Evolutionary conservation across 352 stramenopile genomes (phyloP), one percentile per base, ranked within the genome.

Genomic region (Pythium sukuiense): DNA sequence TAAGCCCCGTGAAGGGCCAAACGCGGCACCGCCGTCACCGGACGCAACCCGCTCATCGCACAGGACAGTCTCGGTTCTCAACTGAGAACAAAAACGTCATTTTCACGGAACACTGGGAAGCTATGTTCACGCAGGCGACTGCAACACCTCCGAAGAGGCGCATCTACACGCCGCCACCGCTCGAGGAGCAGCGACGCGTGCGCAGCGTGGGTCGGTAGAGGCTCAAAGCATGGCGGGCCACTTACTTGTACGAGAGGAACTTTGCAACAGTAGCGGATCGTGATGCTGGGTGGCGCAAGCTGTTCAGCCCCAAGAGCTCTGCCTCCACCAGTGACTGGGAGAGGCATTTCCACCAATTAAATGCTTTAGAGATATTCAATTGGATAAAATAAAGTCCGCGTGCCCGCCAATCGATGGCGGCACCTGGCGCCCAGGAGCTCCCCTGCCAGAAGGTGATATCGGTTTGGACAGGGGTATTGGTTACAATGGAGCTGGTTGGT

Each of bases 51-150:
- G 72, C 79, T 79, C 65, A 79, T 84, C 72, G 74, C 76, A 84
- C 87, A 95, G 85, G 84, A 95, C 85, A 93, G 84, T 95, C 85
- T 95, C 87, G 84, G 84, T 95, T 90, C 88, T 95, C 78, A 78
- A 83, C 52, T 81, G 78, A 84, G 75, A 80, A 91, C 73, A 70
- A 70, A 83, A 77, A 87, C 81, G 82, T 89, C 76, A 78, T 76
- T 80, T 69, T 74, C 66, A 65, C 60, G 66, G 49, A 65, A 67
- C 59, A 64, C 59, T 35, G 48, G 14, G n/a, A 39, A 30, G 14
- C 7, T 61, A 68, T 62, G 59, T 72, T 72, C 66, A 63, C 66
- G 66, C 32, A 65, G 33, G 66, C 66, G 66, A 72, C 66, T 64
- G 48, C 66, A 39, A 20, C 27, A 53, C 46, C 16, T 46, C 41